phyloP scores from a whole-genome alignment of 2,329 filamentous ascomycete species.

The Colletotrichum brevisporum region DNA sequence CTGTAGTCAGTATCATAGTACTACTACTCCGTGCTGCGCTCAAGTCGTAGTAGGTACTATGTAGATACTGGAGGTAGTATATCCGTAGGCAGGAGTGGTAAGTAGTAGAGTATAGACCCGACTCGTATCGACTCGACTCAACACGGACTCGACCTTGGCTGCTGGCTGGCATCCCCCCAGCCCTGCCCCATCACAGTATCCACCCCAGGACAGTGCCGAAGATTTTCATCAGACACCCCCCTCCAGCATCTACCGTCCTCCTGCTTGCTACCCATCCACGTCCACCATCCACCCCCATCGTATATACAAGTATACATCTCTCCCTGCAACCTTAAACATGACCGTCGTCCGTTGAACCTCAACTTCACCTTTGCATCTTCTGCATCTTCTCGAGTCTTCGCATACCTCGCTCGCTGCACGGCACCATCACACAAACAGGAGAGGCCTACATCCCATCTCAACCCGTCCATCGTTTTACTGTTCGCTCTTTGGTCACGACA shows the following conservation, averaged over 20 bases:
- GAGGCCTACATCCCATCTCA: slow-evolving; percentile 3
- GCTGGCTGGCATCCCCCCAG: slow-evolving; percentile 42
- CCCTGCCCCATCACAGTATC: slow-evolving; percentile 50
- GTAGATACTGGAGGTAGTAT: too few species aligned
- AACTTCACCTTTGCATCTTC: slow-evolving; percentile 43
- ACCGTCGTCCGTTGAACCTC: slow-evolving; percentile 48
- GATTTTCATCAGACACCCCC: slow-evolving; percentile 61
- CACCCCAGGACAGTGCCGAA: slow-evolving; percentile 65
- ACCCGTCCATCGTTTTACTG: background rate
- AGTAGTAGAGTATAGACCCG: slow-evolving; percentile 1
- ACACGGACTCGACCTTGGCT: slow-evolving; percentile 45
- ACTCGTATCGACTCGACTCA: slow-evolving; percentile 36
- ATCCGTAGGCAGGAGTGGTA: too few species aligned
- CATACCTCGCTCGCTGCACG: slow-evolving; percentile 19
- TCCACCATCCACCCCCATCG: slow-evolving; percentile 50
- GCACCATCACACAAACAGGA: slow-evolving; percentile 3
- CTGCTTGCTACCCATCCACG: slow-evolving; percentile 47
- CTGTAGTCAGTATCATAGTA: background rate
- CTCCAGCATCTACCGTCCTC: slow-evolving; percentile 62
- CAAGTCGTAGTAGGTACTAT: background rate
- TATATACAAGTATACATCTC: slow-evolving; percentile 63
- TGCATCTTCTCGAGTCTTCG: slow-evolving; percentile 32
- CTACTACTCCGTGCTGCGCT: slow-evolving; percentile 9
- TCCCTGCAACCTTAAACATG: slow-evolving; percentile 56
- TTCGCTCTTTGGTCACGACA: slow-evolving; percentile 15